A percentile compares a stretch with the other conserved stretches of the same genome.
These are phyloP conservation scores for Ensete ventricosum DNA, from an alignment of 176 grass and related monocot species.

Conservation along the genomic window DNA sequence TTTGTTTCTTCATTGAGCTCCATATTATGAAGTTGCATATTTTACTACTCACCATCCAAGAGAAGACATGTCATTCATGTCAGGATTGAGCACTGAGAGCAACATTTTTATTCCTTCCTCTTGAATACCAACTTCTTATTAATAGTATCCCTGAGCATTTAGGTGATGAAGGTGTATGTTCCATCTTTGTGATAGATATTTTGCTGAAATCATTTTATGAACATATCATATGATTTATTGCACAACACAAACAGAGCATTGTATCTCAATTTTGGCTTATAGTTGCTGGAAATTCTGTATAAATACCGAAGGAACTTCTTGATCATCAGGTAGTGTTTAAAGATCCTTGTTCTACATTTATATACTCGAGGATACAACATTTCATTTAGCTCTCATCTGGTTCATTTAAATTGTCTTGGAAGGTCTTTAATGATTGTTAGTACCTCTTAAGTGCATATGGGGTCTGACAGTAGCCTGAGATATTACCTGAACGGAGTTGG, in stretches of 20 bases:
- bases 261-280: slow-evolving; percentile 70
- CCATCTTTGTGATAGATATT: slow-evolving; percentile 20
- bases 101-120: slow-evolving; percentile 62
- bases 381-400: slow-evolving; percentile 16
- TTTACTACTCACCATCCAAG: too few species aligned
- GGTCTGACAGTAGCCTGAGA: slow-evolving; percentile 53
- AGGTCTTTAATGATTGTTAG: slow-evolving; percentile 7
- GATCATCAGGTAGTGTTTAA: slow-evolving; percentile 50
- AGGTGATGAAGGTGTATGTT: slow-evolving; percentile 90
- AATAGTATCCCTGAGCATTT: slow-evolving; percentile 89
- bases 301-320: slow-evolving; percentile 57
- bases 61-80: slow-evolving; percentile 75
- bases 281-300: slow-evolving; percentile 77
- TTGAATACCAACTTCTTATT: slow-evolving; percentile 88
- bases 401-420: slow-evolving; percentile 3
- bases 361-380: neutral
- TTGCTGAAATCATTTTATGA: neutral
- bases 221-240: neutral
- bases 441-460: slow-evolving; percentile 15
- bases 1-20: too few species aligned
- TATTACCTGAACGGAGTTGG: slow-evolving; percentile 93
- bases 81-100: slow-evolving; percentile 59
- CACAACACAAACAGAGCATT: slow-evolving; percentile 66
- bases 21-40: too few species aligned
- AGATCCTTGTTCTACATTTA: neutral